A percentile compares a stretch with the other conserved stretches of the same genome.
phyloP scores from a whole-genome alignment of 495 filamentous ascomycete genomes.

The Tuber melanosporum region DNA sequence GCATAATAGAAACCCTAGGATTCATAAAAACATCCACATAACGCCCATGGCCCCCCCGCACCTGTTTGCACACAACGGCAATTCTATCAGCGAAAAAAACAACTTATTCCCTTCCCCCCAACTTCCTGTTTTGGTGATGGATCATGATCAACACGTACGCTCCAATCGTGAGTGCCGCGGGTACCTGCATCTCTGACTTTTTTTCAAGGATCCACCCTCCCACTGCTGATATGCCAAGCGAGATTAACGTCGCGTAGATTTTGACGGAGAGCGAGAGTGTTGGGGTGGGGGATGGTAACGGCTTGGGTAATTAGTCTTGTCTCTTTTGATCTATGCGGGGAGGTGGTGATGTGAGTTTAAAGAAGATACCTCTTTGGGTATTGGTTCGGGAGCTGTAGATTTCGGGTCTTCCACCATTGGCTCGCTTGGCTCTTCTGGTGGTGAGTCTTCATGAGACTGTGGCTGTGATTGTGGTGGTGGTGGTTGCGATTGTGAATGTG shows the following conservation, averaged over 20 bases:
- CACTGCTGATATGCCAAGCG: background rate
- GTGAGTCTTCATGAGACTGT: background rate
- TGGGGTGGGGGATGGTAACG: background rate
- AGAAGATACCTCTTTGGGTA: slow-evolving; percentile 2
- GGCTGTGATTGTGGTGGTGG: background rate
- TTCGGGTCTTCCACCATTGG: background rate
- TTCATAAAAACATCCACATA: background rate
- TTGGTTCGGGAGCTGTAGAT: background rate
- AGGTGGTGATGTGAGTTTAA: background rate
- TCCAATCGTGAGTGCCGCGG: slow-evolving; percentile 1
- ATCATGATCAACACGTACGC: slow-evolving; percentile 5
- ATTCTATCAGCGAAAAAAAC: background rate
- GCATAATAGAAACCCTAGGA: background rate
- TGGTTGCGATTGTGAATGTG: background rate
- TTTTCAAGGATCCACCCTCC: background rate
- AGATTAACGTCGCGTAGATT: background rate
- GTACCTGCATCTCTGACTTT: background rate
- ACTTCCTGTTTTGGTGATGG: background rate
- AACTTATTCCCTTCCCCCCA: background rate
- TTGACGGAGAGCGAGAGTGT: background rate
- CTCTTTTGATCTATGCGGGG: background rate
- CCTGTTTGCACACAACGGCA: background rate
- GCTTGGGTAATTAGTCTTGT: slow-evolving; percentile 1
- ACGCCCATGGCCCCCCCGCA: background rate
- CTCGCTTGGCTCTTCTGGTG: background rate